These are phyloP conservation scores for Epichloe scottii DNA, from an alignment of 2,329 filamentous ascomycete genomes.

Conservation along the genomic window DNA sequence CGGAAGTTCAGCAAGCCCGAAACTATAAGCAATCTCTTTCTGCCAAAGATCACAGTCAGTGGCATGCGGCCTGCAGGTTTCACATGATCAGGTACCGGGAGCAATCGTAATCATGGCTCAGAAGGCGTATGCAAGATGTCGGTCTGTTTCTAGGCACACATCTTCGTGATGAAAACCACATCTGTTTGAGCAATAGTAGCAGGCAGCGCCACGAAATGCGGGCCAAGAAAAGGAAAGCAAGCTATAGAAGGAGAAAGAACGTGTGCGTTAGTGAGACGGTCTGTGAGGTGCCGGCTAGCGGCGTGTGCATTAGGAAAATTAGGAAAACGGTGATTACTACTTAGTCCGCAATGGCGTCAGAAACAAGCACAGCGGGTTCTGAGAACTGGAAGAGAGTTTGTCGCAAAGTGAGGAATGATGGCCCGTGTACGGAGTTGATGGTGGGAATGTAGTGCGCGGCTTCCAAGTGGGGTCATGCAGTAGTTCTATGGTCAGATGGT, in stretches of 20 bases:
- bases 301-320: neutral
- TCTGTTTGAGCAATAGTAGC: neutral
- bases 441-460: neutral
- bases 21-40: neutral
- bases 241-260: constrained; percentile 1
- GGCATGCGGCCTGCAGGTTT: neutral
- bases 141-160: neutral
- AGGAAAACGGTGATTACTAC: neutral
- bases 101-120: neutral
- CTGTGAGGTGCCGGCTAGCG: neutral
- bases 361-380: neutral
- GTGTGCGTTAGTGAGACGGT: neutral
- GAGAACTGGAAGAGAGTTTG: neutral
- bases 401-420: neutral
- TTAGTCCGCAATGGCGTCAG: neutral
- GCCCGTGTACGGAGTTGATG: neutral
- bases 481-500: neutral
- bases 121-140: neutral
- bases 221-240: neutral
- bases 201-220: neutral
- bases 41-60: too few relatives aligned
- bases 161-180: neutral
- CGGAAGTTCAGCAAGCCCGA: neutral
- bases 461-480: neutral
- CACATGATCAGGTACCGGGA: neutral